Base-by-base conservation (phyloP, 805 yeast species). In the Myxozyma neglecta region DNA sequence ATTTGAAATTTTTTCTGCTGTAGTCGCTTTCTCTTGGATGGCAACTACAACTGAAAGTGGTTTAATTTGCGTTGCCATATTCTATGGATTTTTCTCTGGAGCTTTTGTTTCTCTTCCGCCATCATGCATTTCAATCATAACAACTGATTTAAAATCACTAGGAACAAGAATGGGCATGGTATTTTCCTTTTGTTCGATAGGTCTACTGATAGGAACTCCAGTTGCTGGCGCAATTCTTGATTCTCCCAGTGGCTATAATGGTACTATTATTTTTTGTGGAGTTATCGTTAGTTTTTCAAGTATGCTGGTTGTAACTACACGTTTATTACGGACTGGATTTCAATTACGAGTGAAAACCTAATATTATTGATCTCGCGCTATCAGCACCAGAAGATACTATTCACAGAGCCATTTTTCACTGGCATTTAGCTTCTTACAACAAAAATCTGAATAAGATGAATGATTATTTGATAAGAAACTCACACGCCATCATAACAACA, bases 131-230 rank as follows among this genome's bases (percentile, higher is more conserved):
- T 71, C 73, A 1, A 56, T 60, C 20, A 11, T 63, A 6, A 71
- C 74, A 5, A 56, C 66, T 1, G 64, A 70, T 53, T 45, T 71
- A 39, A 52, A 61, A 9, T 42, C 69, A 13, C 56, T 71, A 14
- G 75, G 76, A 6, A 69, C 70, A 7, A 59, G 75, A 11, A 88
- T 89, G 90, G 89, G 89, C 1, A 59, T 84, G 53, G 81, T 89
- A 0, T 77, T 89, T 47, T 75, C 81, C 7, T 69, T 79, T 6
- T 85, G 87, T 46, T 80, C 91, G 0, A 78, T 82, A 67, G 84
- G 81, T 1, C 50, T 67, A 35, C 67, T 74, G 14, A 52, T 71
- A 1, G 76, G 75, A 1, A 69, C 73, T 0, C 74, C 76, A 1
- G 49, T 70, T 16, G 75, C 74, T 3, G 76, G 76, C 1, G 70